Base-by-base conservation (phyloP, 139 green algal genomes). In the Nannochloris sp. region DNA sequence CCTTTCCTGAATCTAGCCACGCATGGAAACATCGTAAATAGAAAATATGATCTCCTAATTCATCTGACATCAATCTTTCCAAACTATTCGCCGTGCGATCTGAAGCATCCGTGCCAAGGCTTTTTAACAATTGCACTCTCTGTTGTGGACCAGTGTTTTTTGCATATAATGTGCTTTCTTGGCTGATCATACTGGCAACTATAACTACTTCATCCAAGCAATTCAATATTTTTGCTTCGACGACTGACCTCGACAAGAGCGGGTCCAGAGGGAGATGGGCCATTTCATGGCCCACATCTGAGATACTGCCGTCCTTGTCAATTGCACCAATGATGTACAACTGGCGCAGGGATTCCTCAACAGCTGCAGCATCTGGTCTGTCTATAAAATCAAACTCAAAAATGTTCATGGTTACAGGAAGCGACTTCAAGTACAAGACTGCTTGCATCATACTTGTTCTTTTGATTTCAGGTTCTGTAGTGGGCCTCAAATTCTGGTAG, bases 361-460 rank as follows among this genome's bases (percentile, higher is more conserved):
- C 67, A 5, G 77, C 70, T 17, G 62, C 69, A 3, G 13, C 60
- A 45, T 72, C 61, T 9, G 92, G 92, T 2, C 68, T 44, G 70
- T 98, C 92, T 45, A 98, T 79, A 79, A 93, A 98, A 66, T 96
- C 88, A 66, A 98, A 98, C 6, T 46, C 50, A 25, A 98, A 76
- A 40, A 98, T 84, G 57, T 97, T 89, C 33, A 96, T 74, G 45
- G 74, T 74, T 8, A 88, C 56, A 0, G 72, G 61, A 63, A 97
- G 77, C 25, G 70, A 82, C 79, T 98, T 98, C n/a, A 98, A 82
- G 68, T 92, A 85, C 40, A 98, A 82, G 67, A 95, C 88, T 12
- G 84, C 84, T 1, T 67, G 80, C 31, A 85, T 79, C 28, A 97
- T 79, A 4, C 74, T 87, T 6, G 84, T 92, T 67, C 92, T 80